Base-by-base conservation (phyloP, 164 flowering plant species). In the Saururus chinensis region DNA sequence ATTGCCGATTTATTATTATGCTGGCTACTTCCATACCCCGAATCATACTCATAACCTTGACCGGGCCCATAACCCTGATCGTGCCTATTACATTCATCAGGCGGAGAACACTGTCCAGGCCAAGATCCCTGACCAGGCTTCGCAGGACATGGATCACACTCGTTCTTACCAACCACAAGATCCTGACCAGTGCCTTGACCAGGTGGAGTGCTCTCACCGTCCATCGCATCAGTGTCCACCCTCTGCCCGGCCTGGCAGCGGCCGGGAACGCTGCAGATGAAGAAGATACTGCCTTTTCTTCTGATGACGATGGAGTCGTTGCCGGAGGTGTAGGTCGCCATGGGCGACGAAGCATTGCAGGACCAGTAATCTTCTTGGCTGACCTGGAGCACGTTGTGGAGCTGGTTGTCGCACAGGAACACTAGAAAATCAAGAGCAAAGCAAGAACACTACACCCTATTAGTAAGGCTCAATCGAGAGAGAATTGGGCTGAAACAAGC, bases 171-270 rank as follows among this genome's bases (percentile, higher is more conserved):
- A n/a, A n/a, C n/a, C n/a, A n/a, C n/a, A n/a, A n/a, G n/a, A n/a
- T n/a, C n/a, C n/a, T n/a, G n/a, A n/a, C n/a, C n/a, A n/a, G n/a
- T n/a, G n/a, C n/a, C n/a, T n/a, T n/a, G n/a, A n/a, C n/a, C n/a
- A n/a, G n/a, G n/a, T n/a, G n/a, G n/a, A n/a, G n/a, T n/a, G n/a
- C n/a, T n/a, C n/a, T n/a, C n/a, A n/a, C n/a, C n/a, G n/a, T n/a
- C n/a, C n/a, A n/a, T n/a, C n/a, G n/a, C n/a, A n/a, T n/a, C n/a
- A n/a, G n/a, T 77, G 63, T 85, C 87, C 0, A 87, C 87, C 65
- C 79, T 87, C 66, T 82, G 87, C 1, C 95, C 91, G 0, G 78
- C 53, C 16, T 75, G 76, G 71, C 95, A 87, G 67, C 83, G 95
- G 19, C 87, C 91, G 0, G 90, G 83, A 11, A 80, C 22, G 1